These are phyloP conservation scores for Phytophthora sansomeana DNA, from an alignment of 352 stramenopile species.

Conservation along the genomic window DNA sequence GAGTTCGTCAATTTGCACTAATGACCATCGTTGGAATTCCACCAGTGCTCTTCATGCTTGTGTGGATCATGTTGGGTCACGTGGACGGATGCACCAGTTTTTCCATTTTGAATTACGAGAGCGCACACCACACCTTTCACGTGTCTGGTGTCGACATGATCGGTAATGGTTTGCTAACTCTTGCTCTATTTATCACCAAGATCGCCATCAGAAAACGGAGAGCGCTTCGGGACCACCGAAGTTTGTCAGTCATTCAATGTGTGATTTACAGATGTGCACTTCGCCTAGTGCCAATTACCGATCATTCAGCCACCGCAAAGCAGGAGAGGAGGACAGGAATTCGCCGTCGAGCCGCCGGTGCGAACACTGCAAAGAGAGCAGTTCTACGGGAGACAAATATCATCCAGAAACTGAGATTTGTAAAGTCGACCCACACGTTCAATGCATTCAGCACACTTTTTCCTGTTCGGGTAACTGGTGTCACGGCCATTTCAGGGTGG, in stretches of 20 bases:
- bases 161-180: constrained; percentile 34
- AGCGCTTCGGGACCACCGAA: background rate
- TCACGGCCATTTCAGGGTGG: background rate
- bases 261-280: constrained; percentile 27
- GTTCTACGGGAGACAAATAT: constrained; percentile 12
- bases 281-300: background rate
- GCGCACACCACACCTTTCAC: constrained; percentile 16
- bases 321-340: background rate
- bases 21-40: constrained; percentile 25
- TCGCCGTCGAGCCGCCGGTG: constrained; percentile 1
- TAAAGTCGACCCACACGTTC: background rate
- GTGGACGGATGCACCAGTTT: constrained; percentile 20
- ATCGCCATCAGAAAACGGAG: constrained; percentile 33
- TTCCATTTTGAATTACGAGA: constrained; percentile 22
- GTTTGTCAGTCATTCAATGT: constrained; percentile 25
- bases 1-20: constrained; percentile 23
- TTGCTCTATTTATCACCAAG: constrained; percentile 29
- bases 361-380: background rate
- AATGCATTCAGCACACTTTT: too few relatives aligned
- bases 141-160: constrained; percentile 29
- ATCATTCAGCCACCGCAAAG: too few relatives aligned
- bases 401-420: constrained; percentile 21
- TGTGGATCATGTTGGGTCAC: constrained; percentile 26
- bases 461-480: too few relatives aligned
- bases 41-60: constrained; percentile 20